Evolutionary conservation across 108 stramenopile species (phyloP), one percentile per base, ranked within the genome.

Genomic region (Fistulifera pelliculosa): DNA sequence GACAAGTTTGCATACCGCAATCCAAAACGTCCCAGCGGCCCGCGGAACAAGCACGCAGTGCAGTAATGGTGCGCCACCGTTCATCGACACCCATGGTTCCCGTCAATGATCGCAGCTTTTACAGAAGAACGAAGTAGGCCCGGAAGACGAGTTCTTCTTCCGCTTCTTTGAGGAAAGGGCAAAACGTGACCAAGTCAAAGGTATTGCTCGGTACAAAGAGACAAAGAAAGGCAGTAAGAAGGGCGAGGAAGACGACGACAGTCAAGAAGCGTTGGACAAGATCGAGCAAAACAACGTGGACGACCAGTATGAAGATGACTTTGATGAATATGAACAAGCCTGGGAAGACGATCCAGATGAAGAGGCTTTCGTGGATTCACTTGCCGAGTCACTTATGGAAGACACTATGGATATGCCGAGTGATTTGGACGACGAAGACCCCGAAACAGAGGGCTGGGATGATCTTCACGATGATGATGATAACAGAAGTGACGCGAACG

Each of bases 1-100:
- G 94, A 99, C 63, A 87, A 96, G 62, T 95, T 99, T 74, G 96
- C 95, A n/a, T 98, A 93, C 66, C 77, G 91, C n/a, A 96, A 98
- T 61, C 97, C 97, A 97, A 97, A 65, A 66, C 88, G 16, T 38
- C 53, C 61, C 68, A 75, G 57, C 61, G 71, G 54, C 8, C 31
- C 31, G 8, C 31, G 31, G 31, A 35, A 8, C 31, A 35, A 35
- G 8, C 31, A 3, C 31, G 31, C 31, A 35, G 31, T 35, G 31
- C 31, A 8, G 27, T 61, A 58, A 41, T 41, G 51, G 38, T 74
- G 52, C 52, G 69, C 49, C 43, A 50, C 63, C 62, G 73, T 60
- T 47, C 49, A 57, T 16, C 76, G 2, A 63, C 70, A 49, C 76
- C 61, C 41, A 25, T 61, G 24, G 62, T 82, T n/a, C 81, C 94